Base-by-base conservation (phyloP, 2,329 filamentous ascomycete species). In the Sarocladiaceae sp. region DNA sequence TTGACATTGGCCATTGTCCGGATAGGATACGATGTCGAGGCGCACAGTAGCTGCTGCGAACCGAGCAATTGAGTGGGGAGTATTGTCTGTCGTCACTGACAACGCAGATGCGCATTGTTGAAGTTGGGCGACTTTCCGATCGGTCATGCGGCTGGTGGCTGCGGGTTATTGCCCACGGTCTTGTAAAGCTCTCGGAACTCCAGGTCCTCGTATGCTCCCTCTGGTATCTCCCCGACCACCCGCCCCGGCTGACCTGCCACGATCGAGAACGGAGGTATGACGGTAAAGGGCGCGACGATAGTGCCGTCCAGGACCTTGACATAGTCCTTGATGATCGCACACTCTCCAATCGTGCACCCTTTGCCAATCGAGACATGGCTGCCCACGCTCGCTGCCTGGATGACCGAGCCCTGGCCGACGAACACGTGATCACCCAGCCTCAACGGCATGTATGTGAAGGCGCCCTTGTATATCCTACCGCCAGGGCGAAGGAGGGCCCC, bases 281-380 rank as follows among this genome's bases (percentile, higher is more conserved):
- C 88, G 82, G 94, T 95, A 48, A 88, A 85, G 0, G 85, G 73
- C 2, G 93, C 86, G 5, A 98, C 78, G 3, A 96, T 83, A 0
- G 87, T 80, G 23, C 85, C 85, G 48, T 95, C 88, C 52, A 97
- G 67, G 32, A 98, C 80, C 61, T 85, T 84, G 39, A 94, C 88
- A 58, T 88, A 94, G 62, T 97, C 93, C 64, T 95, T 96, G 59
- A 97, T 79, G 48, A 96, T 91, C 41, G 83, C 85, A 63, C 96
- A 90, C 53, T 89, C 85, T 46, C 88, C 86, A 41, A 98, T 73
- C 1, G 85, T 83, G 50, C 82, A 87, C 43, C 82, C 79, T 45
- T 76, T 74, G 18, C 89, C 90, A 49, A 98, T 86, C 59, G 88
- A 80, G 13, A 97, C 89, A 65, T 96, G 88, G 53, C 76, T 88